Evolutionary conservation across 2,329 filamentous ascomycete genomes (phyloP).

Genomic region (Hypoxylon sp.): DNA sequence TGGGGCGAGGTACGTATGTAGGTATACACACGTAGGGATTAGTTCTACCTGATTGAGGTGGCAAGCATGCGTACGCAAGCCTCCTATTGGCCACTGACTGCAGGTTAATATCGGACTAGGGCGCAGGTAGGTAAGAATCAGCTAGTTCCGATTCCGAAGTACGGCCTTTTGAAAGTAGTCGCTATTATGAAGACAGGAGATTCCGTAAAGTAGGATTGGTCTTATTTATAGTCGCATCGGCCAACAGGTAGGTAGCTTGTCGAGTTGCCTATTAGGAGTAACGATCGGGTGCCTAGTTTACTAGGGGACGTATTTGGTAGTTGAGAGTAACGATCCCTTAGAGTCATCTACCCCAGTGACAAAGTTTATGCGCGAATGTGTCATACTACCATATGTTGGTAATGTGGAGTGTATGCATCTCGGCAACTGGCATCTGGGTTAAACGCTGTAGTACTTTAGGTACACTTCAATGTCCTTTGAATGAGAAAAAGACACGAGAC

Average conservation of each 20-base stretch:
- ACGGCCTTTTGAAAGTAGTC: background rate
- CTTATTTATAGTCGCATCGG: background rate
- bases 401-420: background rate
- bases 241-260: background rate
- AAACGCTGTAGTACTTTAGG: background rate
- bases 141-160: background rate
- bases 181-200: background rate
- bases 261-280: background rate
- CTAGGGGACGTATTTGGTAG: background rate
- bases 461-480: background rate
- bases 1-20: background rate
- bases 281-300: background rate
- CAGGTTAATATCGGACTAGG: background rate
- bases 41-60: background rate
- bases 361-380: background rate
- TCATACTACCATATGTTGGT: conserved; percentile 1
- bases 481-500: background rate
- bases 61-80: background rate
- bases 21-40: background rate
- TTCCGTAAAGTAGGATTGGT: background rate
- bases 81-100: background rate
- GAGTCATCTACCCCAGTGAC: background rate
- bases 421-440: background rate
- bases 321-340: background rate
- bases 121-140: background rate